Conservation (phyloP, 257 asterid species). For the Forsythia viridissima region DNA sequence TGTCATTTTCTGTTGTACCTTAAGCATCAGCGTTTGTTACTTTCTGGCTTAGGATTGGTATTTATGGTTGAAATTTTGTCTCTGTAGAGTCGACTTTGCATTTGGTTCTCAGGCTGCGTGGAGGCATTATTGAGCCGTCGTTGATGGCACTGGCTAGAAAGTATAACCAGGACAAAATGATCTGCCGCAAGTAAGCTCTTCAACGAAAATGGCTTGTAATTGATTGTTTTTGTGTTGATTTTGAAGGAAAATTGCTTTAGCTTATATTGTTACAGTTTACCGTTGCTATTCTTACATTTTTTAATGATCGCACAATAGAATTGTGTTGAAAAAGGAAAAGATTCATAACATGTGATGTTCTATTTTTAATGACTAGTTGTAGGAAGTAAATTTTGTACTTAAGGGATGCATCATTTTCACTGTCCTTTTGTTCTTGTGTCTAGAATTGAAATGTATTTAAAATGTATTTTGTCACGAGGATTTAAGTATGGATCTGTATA, state of each 20-base stretch:
- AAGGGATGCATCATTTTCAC: neutral
- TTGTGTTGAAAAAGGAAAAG: neutral
- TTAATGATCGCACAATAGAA: neutral
- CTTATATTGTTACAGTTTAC: neutral
- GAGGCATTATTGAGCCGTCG: slow-evolving; percentile 71
- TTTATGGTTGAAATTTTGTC: neutral
- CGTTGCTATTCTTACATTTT: neutral
- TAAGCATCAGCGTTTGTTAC: neutral
- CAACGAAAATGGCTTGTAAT: neutral
- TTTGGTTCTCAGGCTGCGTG: slow-evolving; percentile 77
- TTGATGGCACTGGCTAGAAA: slow-evolving; percentile 72
- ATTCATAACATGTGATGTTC: neutral
- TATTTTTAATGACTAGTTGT: neutral
- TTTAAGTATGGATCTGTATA: too few species aligned
- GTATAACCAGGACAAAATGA: slow-evolving; percentile 64
- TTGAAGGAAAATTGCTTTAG: neutral
- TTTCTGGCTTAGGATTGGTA: neutral
- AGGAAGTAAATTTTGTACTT: neutral
- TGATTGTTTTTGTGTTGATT: neutral
- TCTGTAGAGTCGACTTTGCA: slow-evolving; percentile 59
- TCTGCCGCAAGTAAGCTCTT: slow-evolving; percentile 66
- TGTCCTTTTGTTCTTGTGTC: neutral
- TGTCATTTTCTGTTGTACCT: neutral
- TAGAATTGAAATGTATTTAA: neutral
- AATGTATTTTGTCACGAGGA: neutral